phyloP scores from a whole-genome alignment of 225 moss, liverwort and hornwort genomes.

The Asterella californica region DNA sequence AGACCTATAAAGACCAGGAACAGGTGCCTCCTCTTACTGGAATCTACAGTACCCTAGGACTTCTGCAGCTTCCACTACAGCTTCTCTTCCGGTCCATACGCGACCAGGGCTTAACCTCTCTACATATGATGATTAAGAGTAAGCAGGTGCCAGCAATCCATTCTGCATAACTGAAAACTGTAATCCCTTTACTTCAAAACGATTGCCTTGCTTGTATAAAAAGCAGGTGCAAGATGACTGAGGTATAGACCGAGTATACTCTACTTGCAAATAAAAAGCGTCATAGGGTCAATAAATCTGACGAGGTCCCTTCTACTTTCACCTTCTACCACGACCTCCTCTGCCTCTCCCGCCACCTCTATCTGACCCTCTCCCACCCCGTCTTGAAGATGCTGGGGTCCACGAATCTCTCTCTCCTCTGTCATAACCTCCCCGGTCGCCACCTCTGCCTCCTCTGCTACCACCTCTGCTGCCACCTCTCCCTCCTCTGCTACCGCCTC shows the following conservation, averaged over 20 bases:
- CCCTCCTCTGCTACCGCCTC: constrained; percentile 19
- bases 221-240: constrained; percentile 37
- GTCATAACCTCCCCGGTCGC: constrained; percentile 11
- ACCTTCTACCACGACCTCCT: constrained; percentile 39
- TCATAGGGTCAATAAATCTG: neutral
- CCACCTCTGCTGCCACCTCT: constrained; percentile 18
- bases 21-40: no score
- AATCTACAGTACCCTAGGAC: no score
- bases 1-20: no score
- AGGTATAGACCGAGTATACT: neutral
- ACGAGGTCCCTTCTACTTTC: neutral
- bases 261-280: no score
- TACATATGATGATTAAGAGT: no score
- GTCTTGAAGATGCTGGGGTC: constrained; percentile 21
- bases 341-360: constrained; percentile 18
- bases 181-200: constrained; percentile 33
- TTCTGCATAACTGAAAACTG: neutral
- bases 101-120: no score
- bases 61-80: no score
- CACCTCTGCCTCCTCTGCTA: constrained; percentile 27
- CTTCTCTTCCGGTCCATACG: no score
- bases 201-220: constrained; percentile 31
- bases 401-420: constrained; percentile 32
- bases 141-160: neutral
- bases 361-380: constrained; percentile 16